These are phyloP conservation scores for Sindora glabra DNA, from an alignment of 306 rosid species.

Conservation along the genomic window DNA sequence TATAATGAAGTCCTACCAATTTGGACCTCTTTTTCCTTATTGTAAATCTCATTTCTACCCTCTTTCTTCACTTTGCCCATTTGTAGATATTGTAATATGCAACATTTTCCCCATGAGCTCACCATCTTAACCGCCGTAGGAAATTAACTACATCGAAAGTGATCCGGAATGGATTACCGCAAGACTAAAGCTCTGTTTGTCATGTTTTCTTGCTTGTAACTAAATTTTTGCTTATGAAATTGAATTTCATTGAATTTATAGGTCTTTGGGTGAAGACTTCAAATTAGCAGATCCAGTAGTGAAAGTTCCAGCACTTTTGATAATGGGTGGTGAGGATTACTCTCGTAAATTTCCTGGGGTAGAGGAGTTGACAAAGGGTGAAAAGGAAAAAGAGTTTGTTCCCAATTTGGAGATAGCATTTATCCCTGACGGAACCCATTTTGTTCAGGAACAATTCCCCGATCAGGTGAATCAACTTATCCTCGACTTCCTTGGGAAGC, in stretches of 20 bases:
- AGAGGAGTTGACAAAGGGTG: conserved; percentile 47
- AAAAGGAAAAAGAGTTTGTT: conserved; percentile 43
- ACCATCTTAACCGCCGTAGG: no score
- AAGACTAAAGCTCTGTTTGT: neutral
- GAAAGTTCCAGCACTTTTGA: conserved; percentile 46
- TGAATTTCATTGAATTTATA: conserved; percentile 15
- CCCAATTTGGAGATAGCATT: conserved; percentile 49
- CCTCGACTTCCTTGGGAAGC: conserved; percentile 53
- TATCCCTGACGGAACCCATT: conserved; percentile 78
- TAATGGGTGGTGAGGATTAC: conserved; percentile 68
- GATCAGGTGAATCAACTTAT: conserved; percentile 56
- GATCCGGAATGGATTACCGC: neutral
- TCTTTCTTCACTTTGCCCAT: no score
- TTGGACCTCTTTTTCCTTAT: no score
- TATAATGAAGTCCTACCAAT: no score
- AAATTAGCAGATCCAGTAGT: conserved; percentile 33
- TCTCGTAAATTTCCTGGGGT: conserved; percentile 52
- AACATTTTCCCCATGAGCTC: no score
- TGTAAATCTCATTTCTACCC: no score
- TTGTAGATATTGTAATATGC: no score
- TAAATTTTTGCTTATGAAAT: conserved; percentile 1
- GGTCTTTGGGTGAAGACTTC: conserved; percentile 41
- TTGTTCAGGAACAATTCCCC: conserved; percentile 79
- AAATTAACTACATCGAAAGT: no score
- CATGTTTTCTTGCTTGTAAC: neutral